A percentile compares a stretch with the other conserved stretches of the same genome.
Conservation (phyloP, 257 asterid species). For the Ballota nigra region DNA sequence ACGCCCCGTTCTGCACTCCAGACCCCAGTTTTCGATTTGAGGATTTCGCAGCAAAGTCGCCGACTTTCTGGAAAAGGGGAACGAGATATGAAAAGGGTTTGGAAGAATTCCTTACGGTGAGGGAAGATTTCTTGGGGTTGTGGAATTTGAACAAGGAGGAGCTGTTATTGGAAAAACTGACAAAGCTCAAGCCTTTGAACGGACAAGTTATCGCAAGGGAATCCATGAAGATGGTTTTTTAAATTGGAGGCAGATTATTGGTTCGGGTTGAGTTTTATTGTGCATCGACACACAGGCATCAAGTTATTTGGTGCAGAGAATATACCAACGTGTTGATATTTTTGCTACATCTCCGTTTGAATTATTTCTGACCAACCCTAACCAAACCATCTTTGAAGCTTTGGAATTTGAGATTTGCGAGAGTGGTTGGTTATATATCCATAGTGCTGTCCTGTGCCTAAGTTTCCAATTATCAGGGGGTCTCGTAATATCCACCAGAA, state of each 20-base stretch:
- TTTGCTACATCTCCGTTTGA: background rate
- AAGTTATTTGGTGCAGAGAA: slow-evolving; percentile 10
- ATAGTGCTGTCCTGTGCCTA: background rate
- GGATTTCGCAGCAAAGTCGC: slow-evolving; percentile 40
- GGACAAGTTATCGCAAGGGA: slow-evolving; percentile 36
- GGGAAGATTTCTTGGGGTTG: slow-evolving; percentile 10
- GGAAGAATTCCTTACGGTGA: slow-evolving; percentile 21
- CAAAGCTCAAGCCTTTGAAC: slow-evolving; percentile 24
- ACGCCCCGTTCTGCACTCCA: slow-evolving; percentile 59
- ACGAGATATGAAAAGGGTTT: slow-evolving; percentile 51
- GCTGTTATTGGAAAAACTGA: slow-evolving; percentile 22
- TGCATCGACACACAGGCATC: slow-evolving; percentile 14
- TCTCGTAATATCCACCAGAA: background rate
- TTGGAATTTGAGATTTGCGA: background rate
- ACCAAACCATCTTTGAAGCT: background rate
- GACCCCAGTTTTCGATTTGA: slow-evolving; percentile 36
- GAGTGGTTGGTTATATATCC: background rate
- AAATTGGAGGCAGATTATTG: background rate
- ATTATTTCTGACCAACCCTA: background rate
- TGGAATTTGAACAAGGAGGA: slow-evolving; percentile 31
- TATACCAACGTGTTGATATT: slow-evolving; percentile 23
- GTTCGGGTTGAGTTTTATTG: background rate
- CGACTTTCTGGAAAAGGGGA: slow-evolving; percentile 48
- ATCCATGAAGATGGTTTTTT: slow-evolving; percentile 35
- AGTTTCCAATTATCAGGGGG: background rate